phyloP scores from a whole-genome alignment of 129 eudicot genomes.

The Chrysanthemum makinoi region DNA sequence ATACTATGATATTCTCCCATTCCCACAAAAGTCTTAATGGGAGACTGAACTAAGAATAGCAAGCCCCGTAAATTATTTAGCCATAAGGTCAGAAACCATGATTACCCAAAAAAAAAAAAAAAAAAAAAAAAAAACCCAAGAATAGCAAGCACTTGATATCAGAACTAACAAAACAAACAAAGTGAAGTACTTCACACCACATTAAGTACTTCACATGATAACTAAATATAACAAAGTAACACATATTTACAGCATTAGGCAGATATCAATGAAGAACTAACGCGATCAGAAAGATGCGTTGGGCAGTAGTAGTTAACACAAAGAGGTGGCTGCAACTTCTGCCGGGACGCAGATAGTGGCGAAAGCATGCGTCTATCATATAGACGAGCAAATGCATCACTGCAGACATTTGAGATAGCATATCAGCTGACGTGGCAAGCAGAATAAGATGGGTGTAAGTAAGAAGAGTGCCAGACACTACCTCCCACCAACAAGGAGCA shows the following conservation, averaged over 20 bases:
- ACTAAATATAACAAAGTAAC: constrained; percentile 3
- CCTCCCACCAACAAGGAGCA: constrained; percentile 98
- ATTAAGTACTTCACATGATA: background rate
- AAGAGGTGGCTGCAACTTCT: constrained; percentile 68
- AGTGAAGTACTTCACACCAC: no score
- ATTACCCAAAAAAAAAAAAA: no score
- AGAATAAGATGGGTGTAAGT: constrained; percentile 10
- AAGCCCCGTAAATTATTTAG: no score
- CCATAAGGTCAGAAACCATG: no score
- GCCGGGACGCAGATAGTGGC: constrained; percentile 79
- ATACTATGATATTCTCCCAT: no score
- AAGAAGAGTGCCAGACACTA: constrained; percentile 24
- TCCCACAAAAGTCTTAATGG: no score
- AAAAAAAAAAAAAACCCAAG: background rate
- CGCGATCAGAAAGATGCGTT: constrained; percentile 84
- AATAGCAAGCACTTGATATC: background rate
- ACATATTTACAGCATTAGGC: background rate
- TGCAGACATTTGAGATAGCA: constrained; percentile 31
- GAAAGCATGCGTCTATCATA: constrained; percentile 98
- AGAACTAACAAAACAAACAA: background rate
- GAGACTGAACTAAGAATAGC: no score
- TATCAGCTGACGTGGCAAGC: constrained; percentile 15
- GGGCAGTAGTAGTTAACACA: constrained; percentile 94
- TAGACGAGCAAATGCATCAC: constrained; percentile 95
- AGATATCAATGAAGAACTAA: constrained; percentile 39